These are phyloP conservation scores for Starmera stellimalicola DNA, from an alignment of 1,139 yeast species.

Conservation along the genomic window DNA sequence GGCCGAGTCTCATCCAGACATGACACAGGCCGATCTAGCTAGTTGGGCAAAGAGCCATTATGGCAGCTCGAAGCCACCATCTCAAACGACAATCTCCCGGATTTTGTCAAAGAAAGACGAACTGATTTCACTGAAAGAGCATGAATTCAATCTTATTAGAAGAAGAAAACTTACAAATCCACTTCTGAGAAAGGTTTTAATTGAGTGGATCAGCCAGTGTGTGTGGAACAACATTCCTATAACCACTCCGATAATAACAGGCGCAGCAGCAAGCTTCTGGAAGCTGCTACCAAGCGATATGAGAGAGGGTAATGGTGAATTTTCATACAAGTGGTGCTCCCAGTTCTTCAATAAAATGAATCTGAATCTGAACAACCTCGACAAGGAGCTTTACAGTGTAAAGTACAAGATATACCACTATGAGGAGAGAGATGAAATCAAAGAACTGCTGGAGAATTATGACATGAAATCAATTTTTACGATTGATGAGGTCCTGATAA, in stretches of 20 bases:
- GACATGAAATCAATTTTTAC: conserved; percentile 48
- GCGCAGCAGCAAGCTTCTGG: conserved; percentile 60
- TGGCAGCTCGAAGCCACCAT: conserved; percentile 44
- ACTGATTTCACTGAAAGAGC: conserved; percentile 47
- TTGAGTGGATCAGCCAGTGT: conserved; percentile 64
- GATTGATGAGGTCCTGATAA: conserved; percentile 51
- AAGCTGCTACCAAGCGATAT: conserved; percentile 42
- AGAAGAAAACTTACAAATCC: conserved; percentile 50
- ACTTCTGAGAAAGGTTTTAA: conserved; percentile 43
- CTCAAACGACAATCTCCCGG: conserved; percentile 61
- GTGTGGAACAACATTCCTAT: conserved; percentile 61
- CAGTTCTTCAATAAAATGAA: conserved; percentile 48
- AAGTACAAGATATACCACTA: conserved; percentile 53
- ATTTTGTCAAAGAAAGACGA: conserved; percentile 50
- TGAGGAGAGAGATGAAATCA: conserved; percentile 40
- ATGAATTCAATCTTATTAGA: conserved; percentile 45
- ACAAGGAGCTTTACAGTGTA: conserved; percentile 31
- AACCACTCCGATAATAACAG: conserved; percentile 53
- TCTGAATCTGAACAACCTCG: conserved; percentile 38
- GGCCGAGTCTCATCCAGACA: conserved; percentile 54
- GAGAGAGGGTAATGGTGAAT: conserved; percentile 56
- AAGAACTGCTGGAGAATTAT: conserved; percentile 29
- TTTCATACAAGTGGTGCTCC: conserved; percentile 57
- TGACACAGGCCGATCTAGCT: conserved; percentile 64
- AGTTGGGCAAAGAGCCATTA: conserved; percentile 52